Evolutionary conservation across 257 asterid genomes (phyloP).

Genomic region (Ocimum tenuiflorum): DNA sequence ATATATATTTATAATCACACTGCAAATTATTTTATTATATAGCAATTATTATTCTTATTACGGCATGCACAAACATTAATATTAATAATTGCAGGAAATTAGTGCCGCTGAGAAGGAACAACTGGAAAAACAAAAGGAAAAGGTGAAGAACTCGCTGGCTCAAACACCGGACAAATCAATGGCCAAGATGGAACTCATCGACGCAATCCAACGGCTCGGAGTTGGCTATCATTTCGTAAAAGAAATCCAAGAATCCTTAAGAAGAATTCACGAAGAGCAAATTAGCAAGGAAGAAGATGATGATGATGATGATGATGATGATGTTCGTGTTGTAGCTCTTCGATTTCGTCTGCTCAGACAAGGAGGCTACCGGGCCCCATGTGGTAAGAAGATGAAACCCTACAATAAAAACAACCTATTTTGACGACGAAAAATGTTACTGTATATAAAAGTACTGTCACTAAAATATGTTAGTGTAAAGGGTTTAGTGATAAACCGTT

Average conservation of each 20-base stretch:
- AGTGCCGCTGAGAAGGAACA: background rate
- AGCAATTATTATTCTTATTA: too few relatives aligned
- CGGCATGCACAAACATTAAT: background rate
- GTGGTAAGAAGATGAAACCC: constrained; percentile 24
- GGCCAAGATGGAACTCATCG: constrained; percentile 12
- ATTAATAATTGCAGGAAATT: background rate
- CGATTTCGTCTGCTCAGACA: constrained; percentile 36
- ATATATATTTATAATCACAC: background rate
- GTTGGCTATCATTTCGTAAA: constrained; percentile 19
- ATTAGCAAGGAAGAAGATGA: background rate
- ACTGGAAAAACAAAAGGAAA: background rate
- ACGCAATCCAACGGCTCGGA: constrained; percentile 31
- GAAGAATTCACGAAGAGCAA: background rate
- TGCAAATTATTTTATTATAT: background rate
- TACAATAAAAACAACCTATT: too few relatives aligned
- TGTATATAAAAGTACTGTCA: too few relatives aligned
- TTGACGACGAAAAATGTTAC: too few relatives aligned
- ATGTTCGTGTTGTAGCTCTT: constrained; percentile 24
- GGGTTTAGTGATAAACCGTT: too few relatives aligned
- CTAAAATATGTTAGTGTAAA: too few relatives aligned
- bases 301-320: constrained; percentile 6
- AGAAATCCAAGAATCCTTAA: constrained; percentile 6
- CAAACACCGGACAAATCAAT: background rate
- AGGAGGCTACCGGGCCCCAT: constrained; percentile 20
- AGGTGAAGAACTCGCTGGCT: background rate